These are phyloP conservation scores for Knoxia roxburghii DNA, from an alignment of 257 asterid genomes.

Conservation along the genomic window DNA sequence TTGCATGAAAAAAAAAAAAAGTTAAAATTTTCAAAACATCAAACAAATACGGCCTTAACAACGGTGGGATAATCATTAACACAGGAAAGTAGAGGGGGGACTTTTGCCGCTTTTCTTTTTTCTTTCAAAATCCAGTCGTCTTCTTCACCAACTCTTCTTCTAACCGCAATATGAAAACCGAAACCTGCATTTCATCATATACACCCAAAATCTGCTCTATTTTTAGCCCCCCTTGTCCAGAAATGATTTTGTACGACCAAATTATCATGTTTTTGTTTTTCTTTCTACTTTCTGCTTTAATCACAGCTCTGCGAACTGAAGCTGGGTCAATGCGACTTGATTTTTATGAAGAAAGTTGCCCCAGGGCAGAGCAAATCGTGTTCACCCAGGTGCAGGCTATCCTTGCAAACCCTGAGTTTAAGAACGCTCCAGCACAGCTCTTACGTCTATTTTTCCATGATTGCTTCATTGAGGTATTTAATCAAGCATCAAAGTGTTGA, in stretches of 20 bases:
- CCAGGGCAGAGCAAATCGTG: constrained; percentile 4
- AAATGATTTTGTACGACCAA: neutral
- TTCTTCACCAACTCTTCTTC: neutral
- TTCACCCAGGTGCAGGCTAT: constrained; percentile 1
- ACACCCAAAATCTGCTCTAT: neutral
- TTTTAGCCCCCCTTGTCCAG: neutral
- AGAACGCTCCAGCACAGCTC: constrained; percentile 26
- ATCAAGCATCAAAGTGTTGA: neutral
- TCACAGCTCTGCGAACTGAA: neutral
- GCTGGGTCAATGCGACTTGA: neutral
- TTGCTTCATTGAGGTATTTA: constrained; percentile 29
- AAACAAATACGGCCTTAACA: too few species aligned
- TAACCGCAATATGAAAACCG: neutral
- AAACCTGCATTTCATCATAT: neutral
- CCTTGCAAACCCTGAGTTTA: neutral
- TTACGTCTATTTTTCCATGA: constrained; percentile 34
- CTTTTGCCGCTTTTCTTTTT: neutral
- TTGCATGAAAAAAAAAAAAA: too few species aligned
- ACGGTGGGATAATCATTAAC: too few species aligned
- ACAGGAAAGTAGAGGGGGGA: too few species aligned
- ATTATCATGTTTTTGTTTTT: neutral
- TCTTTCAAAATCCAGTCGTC: neutral
- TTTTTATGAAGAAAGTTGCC: constrained; percentile 10
- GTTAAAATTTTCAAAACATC: too few species aligned
- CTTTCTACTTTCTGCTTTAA: neutral